phyloP scores from a whole-genome alignment of 768 basidiomycete species.

The Boletus fagicola region DNA sequence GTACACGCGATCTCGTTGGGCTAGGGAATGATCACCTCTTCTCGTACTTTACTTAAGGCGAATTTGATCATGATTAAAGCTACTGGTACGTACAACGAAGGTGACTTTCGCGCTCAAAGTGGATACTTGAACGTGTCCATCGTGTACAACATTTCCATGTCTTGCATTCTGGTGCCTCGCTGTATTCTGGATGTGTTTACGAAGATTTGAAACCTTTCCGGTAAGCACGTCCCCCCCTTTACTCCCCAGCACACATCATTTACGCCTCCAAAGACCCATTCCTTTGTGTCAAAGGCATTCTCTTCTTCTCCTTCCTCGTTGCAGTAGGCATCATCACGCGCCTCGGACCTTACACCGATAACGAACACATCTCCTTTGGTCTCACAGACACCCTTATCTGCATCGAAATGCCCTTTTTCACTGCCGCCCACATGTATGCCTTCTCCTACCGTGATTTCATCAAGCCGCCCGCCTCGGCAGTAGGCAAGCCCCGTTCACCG shows the following conservation, averaged over 20 bases:
- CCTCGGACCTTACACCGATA: conserved; percentile 85
- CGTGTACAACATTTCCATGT: conserved; percentile 31
- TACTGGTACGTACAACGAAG: too few relatives aligned
- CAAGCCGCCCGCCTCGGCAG: too few relatives aligned
- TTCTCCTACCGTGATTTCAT: too few relatives aligned
- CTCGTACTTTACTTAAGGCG: too few relatives aligned
- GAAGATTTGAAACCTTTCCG: conserved; percentile 88
- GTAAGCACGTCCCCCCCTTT: conserved; percentile 37
- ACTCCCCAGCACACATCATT: background rate
- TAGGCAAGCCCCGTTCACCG: too few relatives aligned
- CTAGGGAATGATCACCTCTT: too few relatives aligned
- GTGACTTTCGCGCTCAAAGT: too few relatives aligned
- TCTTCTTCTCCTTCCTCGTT: conserved; percentile 95
- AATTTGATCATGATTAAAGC: too few relatives aligned
- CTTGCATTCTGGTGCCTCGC: conserved; percentile 86
- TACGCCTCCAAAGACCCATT: conserved; percentile 64
- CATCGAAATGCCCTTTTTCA: too few relatives aligned
- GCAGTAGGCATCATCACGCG: conserved; percentile 71
- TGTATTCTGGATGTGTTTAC: conserved; percentile 91
- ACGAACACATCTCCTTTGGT: conserved; percentile 86
- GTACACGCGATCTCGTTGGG: too few relatives aligned
- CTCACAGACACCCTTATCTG: conserved; percentile 91
- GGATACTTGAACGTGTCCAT: too few relatives aligned
- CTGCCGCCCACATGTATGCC: too few relatives aligned
- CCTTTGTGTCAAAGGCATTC: conserved; percentile 95